Evolutionary conservation across 192 early-diverging fungal genomes (phyloP), one percentile per base, ranked within the genome.

Genomic region (Piromyces finnis): DNA sequence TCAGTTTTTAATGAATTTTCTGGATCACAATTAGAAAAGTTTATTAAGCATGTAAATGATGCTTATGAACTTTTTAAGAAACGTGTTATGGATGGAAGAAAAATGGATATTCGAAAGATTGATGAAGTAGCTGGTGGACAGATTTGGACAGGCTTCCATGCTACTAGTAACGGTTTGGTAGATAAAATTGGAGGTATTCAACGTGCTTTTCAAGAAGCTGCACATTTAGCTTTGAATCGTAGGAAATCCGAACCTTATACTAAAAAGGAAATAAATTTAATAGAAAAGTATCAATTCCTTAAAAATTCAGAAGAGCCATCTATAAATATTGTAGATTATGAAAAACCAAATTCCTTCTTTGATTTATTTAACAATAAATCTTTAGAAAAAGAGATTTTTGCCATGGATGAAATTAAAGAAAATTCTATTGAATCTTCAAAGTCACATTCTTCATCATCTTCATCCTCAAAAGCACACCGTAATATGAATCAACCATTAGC

Each of bases 101-200:
- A 85, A 15, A 81, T 88, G 78, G 84, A 84, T 1, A 12, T 80
- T 29, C 90, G 89, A 78, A 80, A 89, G 30, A 87, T 90, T 0
- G 88, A 90, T 79, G 37, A 79, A 15, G 84, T 92, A 29, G 91
- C 92, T 2, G 87, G 88, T 11, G 93, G 93, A 17, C 86, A 87
- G 30, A 86, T 94, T 29, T 92, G 87, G 83, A 92, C 86, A 15
- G 93, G 92, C 15, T 80, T 77, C 22, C 86, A 92, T 78, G 93
- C 92, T 15, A 78, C 83, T 30, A 82, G 82, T 18, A 84, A 84
- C 78, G 91, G 91, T 0, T 85, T 94, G 36, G 88, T 92, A 5
- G 93, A 94, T 79, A 85, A 90, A 59, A 32, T 91, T 36, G 92
- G 92, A 30, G 85, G 89, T 28, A 81, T 88, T 36, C 17, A 18